Evolutionary conservation across 495 filamentous ascomycete genomes (phyloP).

Genomic region (Penicillium ochrochloron): DNA sequence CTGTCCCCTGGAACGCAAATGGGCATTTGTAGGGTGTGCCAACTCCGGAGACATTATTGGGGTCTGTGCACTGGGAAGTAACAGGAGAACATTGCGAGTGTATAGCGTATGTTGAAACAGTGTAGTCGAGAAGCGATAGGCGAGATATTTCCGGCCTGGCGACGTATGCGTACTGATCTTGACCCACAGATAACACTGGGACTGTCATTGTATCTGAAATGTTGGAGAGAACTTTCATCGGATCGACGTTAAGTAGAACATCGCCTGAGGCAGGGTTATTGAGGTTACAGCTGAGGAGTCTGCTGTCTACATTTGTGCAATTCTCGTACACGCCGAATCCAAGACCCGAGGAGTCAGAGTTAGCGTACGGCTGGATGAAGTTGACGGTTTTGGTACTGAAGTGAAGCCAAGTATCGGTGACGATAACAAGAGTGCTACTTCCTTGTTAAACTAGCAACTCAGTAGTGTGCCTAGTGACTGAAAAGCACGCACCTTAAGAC

Average conservation of each 20-base stretch:
- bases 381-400: neutral
- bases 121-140: constrained; percentile 5
- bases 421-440: neutral
- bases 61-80: neutral
- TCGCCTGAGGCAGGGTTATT: constrained; percentile 2
- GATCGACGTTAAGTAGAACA: neutral
- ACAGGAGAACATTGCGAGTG: neutral
- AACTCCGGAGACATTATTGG: neutral
- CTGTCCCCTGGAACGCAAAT: constrained; percentile 1
- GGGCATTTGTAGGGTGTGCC: neutral
- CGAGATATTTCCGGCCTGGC: neutral
- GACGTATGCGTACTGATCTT: constrained; percentile 6
- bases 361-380: neutral
- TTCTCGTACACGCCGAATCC: constrained; percentile 2
- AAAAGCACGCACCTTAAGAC: neutral
- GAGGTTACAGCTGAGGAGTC: neutral
- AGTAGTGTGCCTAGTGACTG: neutral
- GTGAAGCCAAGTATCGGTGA: constrained; percentile 1
- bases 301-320: constrained; percentile 3
- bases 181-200: neutral
- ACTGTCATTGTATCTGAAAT: constrained; percentile 4
- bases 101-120: neutral
- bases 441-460: constrained; percentile 2
- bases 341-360: neutral
- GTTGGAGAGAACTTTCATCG: constrained; percentile 5